These are phyloP conservation scores for Porphyrellus sp. DNA, from an alignment of 1,284 basidiomycete genomes.

Conservation along the genomic window DNA sequence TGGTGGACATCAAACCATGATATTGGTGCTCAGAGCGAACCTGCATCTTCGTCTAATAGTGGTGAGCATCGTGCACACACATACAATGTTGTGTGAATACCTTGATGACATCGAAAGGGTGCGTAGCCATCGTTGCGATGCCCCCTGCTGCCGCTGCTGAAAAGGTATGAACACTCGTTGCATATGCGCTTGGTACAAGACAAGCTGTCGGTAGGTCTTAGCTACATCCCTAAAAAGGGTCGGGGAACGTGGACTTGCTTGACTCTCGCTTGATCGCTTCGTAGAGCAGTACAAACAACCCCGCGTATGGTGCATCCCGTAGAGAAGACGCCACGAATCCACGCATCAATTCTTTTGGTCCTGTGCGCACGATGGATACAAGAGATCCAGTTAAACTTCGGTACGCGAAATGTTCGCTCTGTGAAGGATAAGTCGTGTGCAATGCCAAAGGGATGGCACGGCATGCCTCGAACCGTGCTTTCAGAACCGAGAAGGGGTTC, in stretches of 20 bases:
- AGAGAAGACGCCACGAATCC: slow-evolving; percentile 89
- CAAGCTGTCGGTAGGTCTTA: slow-evolving; percentile 24
- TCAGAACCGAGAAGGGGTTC: slow-evolving; percentile 93
- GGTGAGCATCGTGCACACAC: slow-evolving; percentile 9
- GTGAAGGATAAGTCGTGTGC: slow-evolving; percentile 5
- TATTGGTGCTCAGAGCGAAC: slow-evolving; percentile 74
- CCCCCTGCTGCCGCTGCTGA: slow-evolving; percentile 76
- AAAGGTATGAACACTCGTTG: slow-evolving; percentile 51
- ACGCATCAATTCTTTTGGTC: slow-evolving; percentile 81
- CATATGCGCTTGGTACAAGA: slow-evolving; percentile 40
- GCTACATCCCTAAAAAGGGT: slow-evolving; percentile 3
- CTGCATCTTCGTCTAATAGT: slow-evolving; percentile 75
- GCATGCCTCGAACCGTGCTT: slow-evolving; percentile 90
- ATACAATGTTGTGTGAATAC: slow-evolving; percentile 37
- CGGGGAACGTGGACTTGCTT: slow-evolving; percentile 40
- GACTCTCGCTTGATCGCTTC: slow-evolving; percentile 78
- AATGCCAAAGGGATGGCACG: neutral
- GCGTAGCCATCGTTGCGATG: slow-evolving; percentile 78
- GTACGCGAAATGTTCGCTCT: slow-evolving; percentile 84
- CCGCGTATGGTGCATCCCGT: slow-evolving; percentile 94
- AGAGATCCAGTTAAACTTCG: slow-evolving; percentile 62
- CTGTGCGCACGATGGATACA: slow-evolving; percentile 61
- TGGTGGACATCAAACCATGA: slow-evolving; percentile 63
- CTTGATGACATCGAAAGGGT: slow-evolving; percentile 91
- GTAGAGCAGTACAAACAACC: slow-evolving; percentile 89